Evolutionary conservation across 768 basidiomycete genomes (phyloP), one percentile per base, ranked within the genome.

Genomic region (Sporobolomyces phaffii): DNA sequence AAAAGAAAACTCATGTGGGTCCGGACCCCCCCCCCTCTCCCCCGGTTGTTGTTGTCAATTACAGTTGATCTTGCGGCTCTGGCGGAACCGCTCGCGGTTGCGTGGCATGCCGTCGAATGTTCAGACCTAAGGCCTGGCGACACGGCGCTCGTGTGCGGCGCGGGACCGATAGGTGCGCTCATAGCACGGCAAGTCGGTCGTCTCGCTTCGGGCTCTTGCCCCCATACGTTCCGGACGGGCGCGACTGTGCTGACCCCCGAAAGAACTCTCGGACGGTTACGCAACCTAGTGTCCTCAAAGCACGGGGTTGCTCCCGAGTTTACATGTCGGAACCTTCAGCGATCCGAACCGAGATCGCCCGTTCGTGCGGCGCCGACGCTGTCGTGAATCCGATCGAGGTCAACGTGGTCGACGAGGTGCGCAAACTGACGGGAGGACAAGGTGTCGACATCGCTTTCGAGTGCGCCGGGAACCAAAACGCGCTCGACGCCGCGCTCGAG

Each of bases 401-500:
- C 7, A 76, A 80, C 64, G 71, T 80, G 20, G 73, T 76, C 3
- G 60, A 72, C 0, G 76, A 71, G 1, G 75, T 77, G 5, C 47
- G 75, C 17, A 65, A 75, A 26, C 74, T 73, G 1, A 81, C 76
- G 22, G 41, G 43, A 1, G 77, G 77, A 0, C 36, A 68, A 14
- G 82, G 82, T n/a, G 81, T 81, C 6, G 79, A 82, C 64, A 75
- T 82, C 45, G 81, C 78, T 5, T 81, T 82, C 69, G 83, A 83
- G 51, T 81, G 81, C 33, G 81, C 81, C 2, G 82, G 83, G 1
- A 72, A 78, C 5, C 81, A 81, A 69, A 75, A 76, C n/a, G 77
- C 78, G 43, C 53, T 82, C 20, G 78, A 80, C 41, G 73, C 77
- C 5, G 80, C 79, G 17, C 69, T 82, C 15, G 49, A 65, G 9